phyloP scores from a whole-genome alignment of 2,329 filamentous ascomycete species.

The Phialocephala sp. region DNA sequence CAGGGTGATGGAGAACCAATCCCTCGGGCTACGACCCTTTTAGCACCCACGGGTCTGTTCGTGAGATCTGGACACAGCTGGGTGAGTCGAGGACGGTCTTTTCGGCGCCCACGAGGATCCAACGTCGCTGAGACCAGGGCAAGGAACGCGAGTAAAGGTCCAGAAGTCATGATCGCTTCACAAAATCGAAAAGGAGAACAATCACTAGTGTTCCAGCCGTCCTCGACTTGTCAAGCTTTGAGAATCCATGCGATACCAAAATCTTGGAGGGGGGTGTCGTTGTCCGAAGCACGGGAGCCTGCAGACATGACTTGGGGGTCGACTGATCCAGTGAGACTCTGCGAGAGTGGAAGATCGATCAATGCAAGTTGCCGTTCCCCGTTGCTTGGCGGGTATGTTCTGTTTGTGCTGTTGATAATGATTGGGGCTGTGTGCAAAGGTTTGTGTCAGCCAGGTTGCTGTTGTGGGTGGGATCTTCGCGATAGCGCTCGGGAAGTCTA shows the following conservation, averaged over 20 bases:
- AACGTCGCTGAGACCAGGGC: background rate
- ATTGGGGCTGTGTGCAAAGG: background rate
- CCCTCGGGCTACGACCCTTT: background rate
- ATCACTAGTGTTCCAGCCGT: background rate
- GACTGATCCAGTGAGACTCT: background rate
- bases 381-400: background rate
- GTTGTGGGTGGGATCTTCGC: constrained; percentile 6
- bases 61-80: background rate
- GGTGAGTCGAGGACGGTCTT: constrained; percentile 5
- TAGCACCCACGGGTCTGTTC: background rate
- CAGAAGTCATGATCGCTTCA: constrained; percentile 5
- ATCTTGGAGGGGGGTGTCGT: background rate
- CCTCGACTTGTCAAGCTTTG: background rate
- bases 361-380: constrained; percentile 1
- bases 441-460: constrained; percentile 3
- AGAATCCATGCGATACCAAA: background rate
- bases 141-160: background rate
- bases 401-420: background rate
- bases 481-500: background rate
- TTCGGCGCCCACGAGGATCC: background rate
- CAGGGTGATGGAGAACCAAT: background rate
- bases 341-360: background rate
- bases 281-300: background rate
- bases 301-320: background rate
- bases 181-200: background rate